Conservation (phyloP, 1,284 basidiomycete genomes). For the Gymnopus androsaceus region DNA sequence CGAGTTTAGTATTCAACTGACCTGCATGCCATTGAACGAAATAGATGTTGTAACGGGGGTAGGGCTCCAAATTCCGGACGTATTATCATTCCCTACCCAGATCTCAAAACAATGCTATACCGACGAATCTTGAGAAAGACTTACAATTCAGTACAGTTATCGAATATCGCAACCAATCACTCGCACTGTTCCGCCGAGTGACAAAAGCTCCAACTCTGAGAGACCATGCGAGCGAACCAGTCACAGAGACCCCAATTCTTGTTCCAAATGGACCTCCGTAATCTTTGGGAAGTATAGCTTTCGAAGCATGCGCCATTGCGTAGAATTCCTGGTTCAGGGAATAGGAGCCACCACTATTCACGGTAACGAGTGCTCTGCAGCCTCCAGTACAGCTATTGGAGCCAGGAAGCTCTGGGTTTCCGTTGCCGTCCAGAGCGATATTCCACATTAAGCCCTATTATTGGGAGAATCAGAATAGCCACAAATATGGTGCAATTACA, state of each 20-base stretch:
- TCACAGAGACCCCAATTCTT: conserved; percentile 44
- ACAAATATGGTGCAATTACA: too few species aligned
- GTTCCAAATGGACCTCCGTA: conserved; percentile 51
- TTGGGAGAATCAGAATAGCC: neutral
- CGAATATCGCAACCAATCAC: conserved; percentile 51
- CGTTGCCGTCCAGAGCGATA: conserved; percentile 49
- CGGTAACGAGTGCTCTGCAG: conserved; percentile 52
- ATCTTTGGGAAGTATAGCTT: conserved; percentile 43
- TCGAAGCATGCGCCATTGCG: conserved; percentile 55
- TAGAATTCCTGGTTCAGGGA: conserved; percentile 58
- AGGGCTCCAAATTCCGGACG: conserved; percentile 30
- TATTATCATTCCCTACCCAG: conserved; percentile 41
- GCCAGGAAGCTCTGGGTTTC: conserved; percentile 49
- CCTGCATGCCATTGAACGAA: conserved; percentile 24
- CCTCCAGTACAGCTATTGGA: conserved; percentile 47
- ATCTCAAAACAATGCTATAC: neutral
- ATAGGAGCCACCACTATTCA: conserved; percentile 48
- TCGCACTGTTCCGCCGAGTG: conserved; percentile 42
- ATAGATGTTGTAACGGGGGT: conserved; percentile 22
- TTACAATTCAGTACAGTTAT: conserved; percentile 52
- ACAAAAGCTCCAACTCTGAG: conserved; percentile 53
- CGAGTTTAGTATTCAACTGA: neutral
- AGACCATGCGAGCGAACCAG: conserved; percentile 40
- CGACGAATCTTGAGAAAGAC: neutral
- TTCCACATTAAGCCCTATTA: conserved; percentile 54